phyloP scores from a whole-genome alignment of 441 rosid species.

The Manihot esculenta region DNA sequence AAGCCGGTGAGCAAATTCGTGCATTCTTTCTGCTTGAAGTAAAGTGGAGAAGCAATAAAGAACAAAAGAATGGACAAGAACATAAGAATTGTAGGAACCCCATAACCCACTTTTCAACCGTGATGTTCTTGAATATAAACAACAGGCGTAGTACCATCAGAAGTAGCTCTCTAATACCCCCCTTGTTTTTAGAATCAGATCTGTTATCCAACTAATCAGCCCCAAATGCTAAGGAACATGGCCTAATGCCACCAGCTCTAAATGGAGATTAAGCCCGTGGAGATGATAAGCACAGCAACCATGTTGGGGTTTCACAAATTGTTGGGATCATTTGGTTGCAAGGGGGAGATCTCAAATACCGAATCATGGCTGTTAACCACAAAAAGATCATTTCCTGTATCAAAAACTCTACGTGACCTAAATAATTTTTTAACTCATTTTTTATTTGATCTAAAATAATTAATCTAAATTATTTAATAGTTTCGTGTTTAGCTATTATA shows the following conservation, averaged over 20 bases:
- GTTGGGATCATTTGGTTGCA: slow-evolving; percentile 33
- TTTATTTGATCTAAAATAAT: too few species aligned
- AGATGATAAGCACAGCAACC: slow-evolving; percentile 45
- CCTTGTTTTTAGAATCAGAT: slow-evolving; percentile 61
- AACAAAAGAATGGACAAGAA: slow-evolving; percentile 58
- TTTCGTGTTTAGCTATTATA: too few species aligned
- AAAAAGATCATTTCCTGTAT: slow-evolving; percentile 62
- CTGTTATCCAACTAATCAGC: slow-evolving; percentile 64
- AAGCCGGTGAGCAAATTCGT: slow-evolving; percentile 70
- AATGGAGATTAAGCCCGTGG: slow-evolving; percentile 66
- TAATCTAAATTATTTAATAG: too few species aligned
- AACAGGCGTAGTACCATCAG: slow-evolving; percentile 86
- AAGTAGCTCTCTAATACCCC: slow-evolving; percentile 84
- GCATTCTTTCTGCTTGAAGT: slow-evolving; percentile 51
- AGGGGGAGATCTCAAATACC: slow-evolving; percentile 51
- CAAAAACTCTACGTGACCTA: too few species aligned
- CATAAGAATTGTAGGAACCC: slow-evolving; percentile 73
- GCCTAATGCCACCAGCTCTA: slow-evolving; percentile 93
- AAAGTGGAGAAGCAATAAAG: slow-evolving; percentile 64
- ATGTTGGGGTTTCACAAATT: slow-evolving; percentile 48
- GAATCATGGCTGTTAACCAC: slow-evolving; percentile 81
- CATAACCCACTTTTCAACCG: slow-evolving; percentile 85
- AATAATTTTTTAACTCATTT: too few species aligned
- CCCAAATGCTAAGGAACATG: slow-evolving; percentile 85
- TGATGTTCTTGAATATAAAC: slow-evolving; percentile 79